Base-by-base conservation (phyloP, 257 asterid species). In the Solanum paucissectum region DNA sequence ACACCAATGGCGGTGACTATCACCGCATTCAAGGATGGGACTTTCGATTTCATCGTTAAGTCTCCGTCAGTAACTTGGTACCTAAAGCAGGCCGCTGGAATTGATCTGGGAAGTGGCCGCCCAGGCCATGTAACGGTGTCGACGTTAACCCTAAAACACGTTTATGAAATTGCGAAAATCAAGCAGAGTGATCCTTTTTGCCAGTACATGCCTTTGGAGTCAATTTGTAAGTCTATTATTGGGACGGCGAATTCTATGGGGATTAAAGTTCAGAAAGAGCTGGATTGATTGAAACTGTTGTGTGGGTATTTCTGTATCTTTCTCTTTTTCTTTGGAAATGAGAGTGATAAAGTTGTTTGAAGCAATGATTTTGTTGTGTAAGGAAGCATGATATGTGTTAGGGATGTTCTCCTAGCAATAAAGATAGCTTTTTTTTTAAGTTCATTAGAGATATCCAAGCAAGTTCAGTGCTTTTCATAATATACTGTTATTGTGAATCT, bases 221-320 rank as follows among this genome's bases (percentile, higher is more conserved):
- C 97, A 52, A 94, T 96, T 86, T 93, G 94, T 46, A 95, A 95
- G 91, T 93, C 95, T 21, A 91, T 96, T 84, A 94, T 96, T 2
- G 99, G 98, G 64, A 96, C 99, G 2, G 97, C 96, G 8, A 91
- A 91, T 85, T 95, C 98, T 36, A 96, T 94, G 98, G 98, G 98
- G 87, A 94, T 96, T 86, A 89, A 95, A 92, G 95, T 96, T 87
- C 93, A 91, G 89, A 94, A 90, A 87, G 98, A 96, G 87, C 93
- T 95, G 12, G 98, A 94, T 88, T 95, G 86, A 91, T 38, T 89
- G 13, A 9, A 68, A 27, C 40, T 46, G 29, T 36, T 12, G 34
- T 83, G 32, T 83, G 49, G 33, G 21, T 49, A 77, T 62, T 86
- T 12, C 37, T 36, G 55, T 49, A 46, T 46, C 33, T 18, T 55